These are phyloP conservation scores for Talaromyces liani DNA, from an alignment of 495 filamentous ascomycete genomes.

Conservation along the genomic window DNA sequence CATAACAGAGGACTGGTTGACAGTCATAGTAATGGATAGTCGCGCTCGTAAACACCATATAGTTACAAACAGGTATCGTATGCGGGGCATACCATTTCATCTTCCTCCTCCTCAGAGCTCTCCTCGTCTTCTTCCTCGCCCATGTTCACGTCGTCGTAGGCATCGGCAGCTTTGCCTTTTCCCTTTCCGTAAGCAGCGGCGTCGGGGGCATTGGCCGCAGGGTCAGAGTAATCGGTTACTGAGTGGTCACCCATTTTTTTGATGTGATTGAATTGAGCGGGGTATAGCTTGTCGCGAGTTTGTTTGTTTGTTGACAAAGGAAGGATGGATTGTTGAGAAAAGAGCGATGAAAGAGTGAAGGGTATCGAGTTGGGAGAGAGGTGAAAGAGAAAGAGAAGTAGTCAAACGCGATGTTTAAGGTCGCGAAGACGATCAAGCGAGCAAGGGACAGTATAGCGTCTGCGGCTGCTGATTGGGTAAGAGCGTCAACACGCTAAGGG, in stretches of 20 bases:
- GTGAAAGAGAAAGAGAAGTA: neutral
- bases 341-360: conserved; percentile 4
- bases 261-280: conserved; percentile 11
- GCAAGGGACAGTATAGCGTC: conserved; percentile 17
- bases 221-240: conserved; percentile 18
- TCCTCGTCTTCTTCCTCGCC: conserved; percentile 62
- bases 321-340: neutral
- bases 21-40: neutral
- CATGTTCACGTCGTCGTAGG: conserved; percentile 53
- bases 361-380: conserved; percentile 4
- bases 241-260: conserved; percentile 35
- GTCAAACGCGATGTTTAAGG: conserved; percentile 13
- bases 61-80: neutral
- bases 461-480: neutral
- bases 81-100: conserved; percentile 44
- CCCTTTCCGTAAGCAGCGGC: conserved; percentile 36
- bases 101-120: conserved; percentile 53
- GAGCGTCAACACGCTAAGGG: neutral
- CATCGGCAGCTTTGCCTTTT: conserved; percentile 53
- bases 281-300: neutral
- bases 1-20: neutral
- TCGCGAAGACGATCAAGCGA: conserved; percentile 17
- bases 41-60: conserved; percentile 10
- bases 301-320: neutral
- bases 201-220: conserved; percentile 27